Conservation (phyloP, 371 early-diverging fungal species). For the Basidiobolus meristosporus region DNA sequence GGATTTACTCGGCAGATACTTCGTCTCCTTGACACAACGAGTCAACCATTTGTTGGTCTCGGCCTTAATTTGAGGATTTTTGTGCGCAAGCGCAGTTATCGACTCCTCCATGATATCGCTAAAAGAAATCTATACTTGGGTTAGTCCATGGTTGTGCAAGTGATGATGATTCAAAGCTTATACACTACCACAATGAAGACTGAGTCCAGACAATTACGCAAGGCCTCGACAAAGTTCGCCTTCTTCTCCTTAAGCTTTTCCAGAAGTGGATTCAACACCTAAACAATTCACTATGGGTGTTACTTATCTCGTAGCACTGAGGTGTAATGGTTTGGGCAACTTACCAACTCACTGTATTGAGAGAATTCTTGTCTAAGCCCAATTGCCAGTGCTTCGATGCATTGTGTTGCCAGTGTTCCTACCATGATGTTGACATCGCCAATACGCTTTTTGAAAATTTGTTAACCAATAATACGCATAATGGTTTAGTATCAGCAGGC, state of each 20-base stretch:
- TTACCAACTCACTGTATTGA: constrained; percentile 46
- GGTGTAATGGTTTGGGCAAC: no score
- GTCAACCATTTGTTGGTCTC: constrained; percentile 51
- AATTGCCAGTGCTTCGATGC: constrained; percentile 65
- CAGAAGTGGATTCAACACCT: constrained; percentile 47
- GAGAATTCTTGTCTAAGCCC: constrained; percentile 67
- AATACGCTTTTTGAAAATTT: no score
- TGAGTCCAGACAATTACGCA: constrained; percentile 60
- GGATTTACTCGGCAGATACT: constrained; percentile 42
- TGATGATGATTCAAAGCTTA: no score
- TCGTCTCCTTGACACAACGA: constrained; percentile 44
- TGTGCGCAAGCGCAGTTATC: constrained; percentile 41
- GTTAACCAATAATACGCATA: not conserved
- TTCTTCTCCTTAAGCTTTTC: constrained; percentile 92
- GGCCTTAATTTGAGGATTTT: constrained; percentile 78
- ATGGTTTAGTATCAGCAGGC: not conserved
- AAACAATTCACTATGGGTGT: no score
- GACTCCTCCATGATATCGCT: constrained; percentile 52
- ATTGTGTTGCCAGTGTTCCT: constrained; percentile 54
- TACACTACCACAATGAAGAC: constrained; percentile 49
- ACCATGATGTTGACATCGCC: constrained; percentile 78
- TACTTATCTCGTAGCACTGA: no score
- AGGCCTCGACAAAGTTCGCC: constrained; percentile 63
- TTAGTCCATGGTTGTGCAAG: no score
- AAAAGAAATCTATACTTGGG: constrained; percentile 12